Evolutionary conservation across 768 basidiomycete genomes (phyloP).

Genomic region (Infundibulicybe gibba): DNA sequence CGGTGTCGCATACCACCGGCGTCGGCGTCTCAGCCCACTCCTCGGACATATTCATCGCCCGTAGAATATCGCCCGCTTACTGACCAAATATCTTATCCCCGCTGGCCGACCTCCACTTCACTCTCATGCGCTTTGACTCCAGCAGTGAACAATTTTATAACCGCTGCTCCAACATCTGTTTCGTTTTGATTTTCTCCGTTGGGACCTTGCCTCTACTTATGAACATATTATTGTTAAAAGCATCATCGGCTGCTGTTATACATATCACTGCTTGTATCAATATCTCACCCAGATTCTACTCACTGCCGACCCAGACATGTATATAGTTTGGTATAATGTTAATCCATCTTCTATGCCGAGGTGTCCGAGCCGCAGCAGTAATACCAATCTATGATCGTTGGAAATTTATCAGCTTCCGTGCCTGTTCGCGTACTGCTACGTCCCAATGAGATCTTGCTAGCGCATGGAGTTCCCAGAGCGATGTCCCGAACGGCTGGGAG

Average conservation of each 20-base stretch:
- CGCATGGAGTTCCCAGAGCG: constrained; percentile 80
- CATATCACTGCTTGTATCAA: too few relatives aligned
- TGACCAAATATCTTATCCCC: background rate
- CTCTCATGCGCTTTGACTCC: constrained; percentile 41
- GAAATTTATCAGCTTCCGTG: constrained; percentile 50
- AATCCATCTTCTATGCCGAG: constrained; percentile 1
- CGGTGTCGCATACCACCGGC: constrained; percentile 19
- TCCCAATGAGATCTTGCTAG: constrained; percentile 63
- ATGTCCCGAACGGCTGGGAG: constrained; percentile 77
- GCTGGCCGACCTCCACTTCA: constrained; percentile 20
- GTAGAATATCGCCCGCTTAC: constrained; percentile 1
- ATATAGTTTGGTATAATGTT: constrained; percentile 12
- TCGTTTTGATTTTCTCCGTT: constrained; percentile 5
- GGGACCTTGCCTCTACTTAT: constrained; percentile 3
- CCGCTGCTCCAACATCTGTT: constrained; percentile 2
- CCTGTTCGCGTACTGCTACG: constrained; percentile 62
- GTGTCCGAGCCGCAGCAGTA: too few relatives aligned
- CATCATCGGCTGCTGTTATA: too few relatives aligned
- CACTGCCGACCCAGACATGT: too few relatives aligned
- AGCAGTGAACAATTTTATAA: constrained; percentile 12
- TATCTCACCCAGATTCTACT: too few relatives aligned
- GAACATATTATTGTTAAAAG: too few relatives aligned
- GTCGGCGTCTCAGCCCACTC: constrained; percentile 4
- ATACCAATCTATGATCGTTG: constrained; percentile 25
- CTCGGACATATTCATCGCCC: constrained; percentile 3